Evolutionary conservation across 2,329 filamentous ascomycete species (phyloP).

Genomic region (Cephalotrichum gorgonifer): DNA sequence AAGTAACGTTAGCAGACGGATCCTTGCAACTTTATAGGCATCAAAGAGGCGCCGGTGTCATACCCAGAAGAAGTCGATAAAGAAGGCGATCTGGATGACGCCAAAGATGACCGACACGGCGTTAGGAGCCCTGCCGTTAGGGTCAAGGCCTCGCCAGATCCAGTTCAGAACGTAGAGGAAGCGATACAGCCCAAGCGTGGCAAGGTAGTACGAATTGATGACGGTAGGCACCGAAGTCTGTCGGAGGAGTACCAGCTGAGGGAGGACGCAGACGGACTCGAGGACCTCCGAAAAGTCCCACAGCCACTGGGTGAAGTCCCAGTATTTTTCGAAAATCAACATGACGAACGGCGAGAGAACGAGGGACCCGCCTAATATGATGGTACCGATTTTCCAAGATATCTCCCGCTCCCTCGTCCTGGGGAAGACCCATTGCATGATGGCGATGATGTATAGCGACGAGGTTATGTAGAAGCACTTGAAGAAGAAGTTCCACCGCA

Average conservation of each 20-base stretch:
- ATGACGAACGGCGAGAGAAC: constrained; percentile 62
- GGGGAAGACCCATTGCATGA: constrained; percentile 81
- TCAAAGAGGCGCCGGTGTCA: neutral
- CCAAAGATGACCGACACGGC: constrained; percentile 75
- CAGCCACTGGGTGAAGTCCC: constrained; percentile 53
- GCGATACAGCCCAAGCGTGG: constrained; percentile 79
- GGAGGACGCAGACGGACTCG: constrained; percentile 82
- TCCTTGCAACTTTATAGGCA: neutral
- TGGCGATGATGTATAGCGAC: constrained; percentile 73
- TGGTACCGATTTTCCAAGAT: constrained; percentile 82
- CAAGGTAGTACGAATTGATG: constrained; percentile 91
- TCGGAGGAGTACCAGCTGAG: constrained; percentile 81
- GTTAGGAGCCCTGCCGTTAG: constrained; percentile 49
- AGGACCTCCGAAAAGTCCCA: constrained; percentile 89
- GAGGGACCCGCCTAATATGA: constrained; percentile 54
- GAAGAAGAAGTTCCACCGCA: constrained; percentile 64
- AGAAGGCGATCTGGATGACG: constrained; percentile 78
- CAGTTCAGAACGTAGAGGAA: constrained; percentile 87
- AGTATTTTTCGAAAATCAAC: constrained; percentile 50
- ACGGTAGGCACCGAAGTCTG: constrained; percentile 95
- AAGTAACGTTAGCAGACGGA: neutral
- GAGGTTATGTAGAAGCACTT: constrained; percentile 84
- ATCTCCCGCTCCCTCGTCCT: constrained; percentile 83
- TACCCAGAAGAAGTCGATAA: constrained; percentile 92
- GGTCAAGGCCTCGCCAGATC: constrained; percentile 60